Evolutionary conservation across 441 rosid genomes (phyloP).

Genomic region (Manihot esculenta): DNA sequence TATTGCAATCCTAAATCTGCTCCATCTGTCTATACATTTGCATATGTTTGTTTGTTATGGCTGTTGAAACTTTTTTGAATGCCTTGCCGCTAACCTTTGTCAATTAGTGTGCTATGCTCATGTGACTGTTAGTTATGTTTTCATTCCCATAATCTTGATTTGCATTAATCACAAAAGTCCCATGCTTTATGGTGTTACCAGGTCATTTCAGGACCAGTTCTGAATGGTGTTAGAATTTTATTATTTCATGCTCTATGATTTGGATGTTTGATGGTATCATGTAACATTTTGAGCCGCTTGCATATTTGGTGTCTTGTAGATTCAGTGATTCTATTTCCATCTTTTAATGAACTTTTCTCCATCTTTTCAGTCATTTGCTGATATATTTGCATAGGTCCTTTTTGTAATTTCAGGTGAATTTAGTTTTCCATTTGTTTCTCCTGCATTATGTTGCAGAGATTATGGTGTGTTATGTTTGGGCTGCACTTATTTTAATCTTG

Average conservation of each 20-base stretch:
- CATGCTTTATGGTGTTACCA: neutral
- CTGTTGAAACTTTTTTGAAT: constrained; percentile 1
- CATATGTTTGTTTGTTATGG: constrained; percentile 5
- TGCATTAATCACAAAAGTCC: neutral
- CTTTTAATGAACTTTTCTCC: neutral
- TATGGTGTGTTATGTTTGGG: neutral
- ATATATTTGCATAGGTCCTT: constrained; percentile 6
- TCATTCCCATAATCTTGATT: neutral
- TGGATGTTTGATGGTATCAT: neutral
- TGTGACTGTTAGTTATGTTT: neutral
- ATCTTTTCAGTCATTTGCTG: constrained; percentile 11
- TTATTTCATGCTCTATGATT: neutral
- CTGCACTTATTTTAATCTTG: constrained; percentile 12
- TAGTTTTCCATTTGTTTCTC: constrained; percentile 5
- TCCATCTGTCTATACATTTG: neutral
- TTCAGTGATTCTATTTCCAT: neutral
- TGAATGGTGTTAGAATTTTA: neutral
- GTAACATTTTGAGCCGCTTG: neutral
- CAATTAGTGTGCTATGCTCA: neutral
- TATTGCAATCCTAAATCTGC: constrained; percentile 7
- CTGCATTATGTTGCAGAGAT: constrained; percentile 11
- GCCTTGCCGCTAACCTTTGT: neutral
- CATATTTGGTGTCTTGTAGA: neutral
- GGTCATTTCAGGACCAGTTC: neutral
- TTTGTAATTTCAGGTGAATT: constrained; percentile 8